phyloP scores from a whole-genome alignment of 2,329 filamentous ascomycete genomes.

The Lasiodiplodia theobromae region DNA sequence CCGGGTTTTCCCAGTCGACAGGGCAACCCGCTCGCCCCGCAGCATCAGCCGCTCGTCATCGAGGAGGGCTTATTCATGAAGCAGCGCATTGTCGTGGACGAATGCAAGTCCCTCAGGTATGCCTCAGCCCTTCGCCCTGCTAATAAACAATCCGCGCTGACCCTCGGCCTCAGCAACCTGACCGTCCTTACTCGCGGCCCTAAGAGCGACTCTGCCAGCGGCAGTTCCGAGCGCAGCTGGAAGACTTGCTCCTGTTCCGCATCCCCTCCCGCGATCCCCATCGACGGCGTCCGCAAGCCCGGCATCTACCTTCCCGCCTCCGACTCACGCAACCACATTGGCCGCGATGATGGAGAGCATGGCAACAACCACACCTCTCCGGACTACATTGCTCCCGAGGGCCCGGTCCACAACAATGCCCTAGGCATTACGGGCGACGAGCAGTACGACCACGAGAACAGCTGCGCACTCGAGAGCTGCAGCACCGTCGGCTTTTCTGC shows the following conservation, averaged over 20 bases:
- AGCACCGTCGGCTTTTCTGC: background rate
- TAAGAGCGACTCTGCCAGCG: background rate
- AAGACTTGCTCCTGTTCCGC: background rate
- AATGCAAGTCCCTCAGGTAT: background rate
- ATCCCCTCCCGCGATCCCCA: background rate
- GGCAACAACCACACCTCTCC: no score
- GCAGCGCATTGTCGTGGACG: background rate
- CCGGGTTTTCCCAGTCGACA: background rate
- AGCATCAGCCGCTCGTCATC: background rate
- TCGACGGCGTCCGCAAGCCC: background rate
- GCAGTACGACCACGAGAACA: background rate
- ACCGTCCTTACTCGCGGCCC: background rate
- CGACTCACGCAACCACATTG: background rate
- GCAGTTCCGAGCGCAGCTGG: background rate
- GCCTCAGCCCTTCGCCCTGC: background rate
- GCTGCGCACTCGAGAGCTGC: slow-evolving; percentile 10
- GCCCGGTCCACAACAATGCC: background rate
- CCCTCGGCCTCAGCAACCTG: background rate
- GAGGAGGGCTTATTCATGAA: background rate
- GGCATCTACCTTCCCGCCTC: background rate
- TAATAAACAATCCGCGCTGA: background rate
- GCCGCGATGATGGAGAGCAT: no score
- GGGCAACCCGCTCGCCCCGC: no score
- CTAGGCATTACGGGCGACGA: background rate
- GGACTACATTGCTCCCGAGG: background rate